Evolutionary conservation across 257 asterid genomes (phyloP).

Genomic region (Forsythia suspensa): DNA sequence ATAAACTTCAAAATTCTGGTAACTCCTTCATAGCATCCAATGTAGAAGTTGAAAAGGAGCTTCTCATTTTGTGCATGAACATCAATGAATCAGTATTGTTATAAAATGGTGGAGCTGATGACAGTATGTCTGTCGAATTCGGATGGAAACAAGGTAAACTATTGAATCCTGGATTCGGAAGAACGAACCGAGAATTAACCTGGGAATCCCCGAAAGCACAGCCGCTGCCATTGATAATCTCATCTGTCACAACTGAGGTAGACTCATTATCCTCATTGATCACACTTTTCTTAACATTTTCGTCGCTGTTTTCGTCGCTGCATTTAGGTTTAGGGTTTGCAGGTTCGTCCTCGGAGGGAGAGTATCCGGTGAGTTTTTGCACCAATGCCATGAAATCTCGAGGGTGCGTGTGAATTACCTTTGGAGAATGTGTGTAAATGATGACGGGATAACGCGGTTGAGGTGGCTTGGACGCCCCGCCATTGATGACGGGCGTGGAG

Average conservation of each 20-base stretch:
- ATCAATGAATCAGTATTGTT: conserved; percentile 13
- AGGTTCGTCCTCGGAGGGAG: conserved; percentile 26
- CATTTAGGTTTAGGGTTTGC: not conserved
- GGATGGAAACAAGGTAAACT: not conserved
- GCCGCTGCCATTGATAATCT: not conserved
- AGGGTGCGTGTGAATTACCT: conserved; percentile 38
- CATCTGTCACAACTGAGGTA: conserved; percentile 21
- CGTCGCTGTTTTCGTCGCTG: not conserved
- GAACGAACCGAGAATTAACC: not conserved
- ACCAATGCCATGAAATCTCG: conserved; percentile 47
- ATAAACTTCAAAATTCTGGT: conserved; percentile 13
- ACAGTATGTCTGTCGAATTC: conserved; percentile 12
- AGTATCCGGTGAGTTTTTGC: conserved; percentile 44
- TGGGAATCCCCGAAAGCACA: not conserved
- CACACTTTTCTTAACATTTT: not conserved
- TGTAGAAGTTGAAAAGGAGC: conserved; percentile 13
- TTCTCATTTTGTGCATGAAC: not conserved
- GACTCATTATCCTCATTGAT: conserved; percentile 12
- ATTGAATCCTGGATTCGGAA: conserved; percentile 1
- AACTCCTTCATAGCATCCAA: conserved; percentile 19
- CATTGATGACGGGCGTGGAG: not conserved
- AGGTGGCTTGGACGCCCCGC: not conserved
- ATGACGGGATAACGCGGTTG: conserved; percentile 42
- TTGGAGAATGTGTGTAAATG: conserved; percentile 45
- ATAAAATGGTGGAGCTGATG: conserved; percentile 3